Conservation (phyloP, 305 asterid species). For the Plantago coronopus region DNA sequence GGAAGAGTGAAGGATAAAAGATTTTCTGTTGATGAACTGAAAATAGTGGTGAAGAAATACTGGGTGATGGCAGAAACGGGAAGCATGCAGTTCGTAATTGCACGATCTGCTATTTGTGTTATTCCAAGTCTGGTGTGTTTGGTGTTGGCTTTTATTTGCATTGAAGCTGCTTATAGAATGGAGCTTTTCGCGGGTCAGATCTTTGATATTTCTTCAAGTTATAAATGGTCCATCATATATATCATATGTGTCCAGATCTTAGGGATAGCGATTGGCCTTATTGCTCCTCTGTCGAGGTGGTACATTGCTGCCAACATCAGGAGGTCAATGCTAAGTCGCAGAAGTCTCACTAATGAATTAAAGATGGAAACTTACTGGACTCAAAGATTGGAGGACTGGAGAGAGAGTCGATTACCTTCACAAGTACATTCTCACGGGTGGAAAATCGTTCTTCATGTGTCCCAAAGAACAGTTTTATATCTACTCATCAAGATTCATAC, state of each 20-base stretch:
- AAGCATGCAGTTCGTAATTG: too few relatives aligned
- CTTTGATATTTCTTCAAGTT: neutral
- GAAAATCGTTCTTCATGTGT: conserved; percentile 24
- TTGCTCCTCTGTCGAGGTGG: conserved; percentile 9
- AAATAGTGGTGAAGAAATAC: too few relatives aligned
- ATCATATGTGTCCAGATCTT: neutral
- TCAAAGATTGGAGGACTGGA: conserved; percentile 47
- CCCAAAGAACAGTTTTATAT: neutral
- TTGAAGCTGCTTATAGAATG: neutral
- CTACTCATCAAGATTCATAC: conserved; percentile 18
- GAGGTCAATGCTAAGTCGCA: conserved; percentile 23
- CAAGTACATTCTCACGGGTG: conserved; percentile 36
- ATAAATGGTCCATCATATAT: neutral
- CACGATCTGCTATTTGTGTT: too few relatives aligned
- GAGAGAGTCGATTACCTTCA: conserved; percentile 40
- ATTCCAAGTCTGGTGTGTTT: too few relatives aligned
- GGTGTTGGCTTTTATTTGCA: neutral
- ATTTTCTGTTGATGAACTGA: too few relatives aligned
- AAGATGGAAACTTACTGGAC: conserved; percentile 45
- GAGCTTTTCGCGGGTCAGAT: too few relatives aligned
- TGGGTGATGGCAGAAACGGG: too few relatives aligned
- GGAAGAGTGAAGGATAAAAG: too few relatives aligned
- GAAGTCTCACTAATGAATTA: conserved; percentile 26
- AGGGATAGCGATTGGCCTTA: neutral
- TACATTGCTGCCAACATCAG: conserved; percentile 24